Evolutionary conservation across 495 filamentous ascomycete genomes (phyloP).

Genomic region (Lophiostoma macrostomum): DNA sequence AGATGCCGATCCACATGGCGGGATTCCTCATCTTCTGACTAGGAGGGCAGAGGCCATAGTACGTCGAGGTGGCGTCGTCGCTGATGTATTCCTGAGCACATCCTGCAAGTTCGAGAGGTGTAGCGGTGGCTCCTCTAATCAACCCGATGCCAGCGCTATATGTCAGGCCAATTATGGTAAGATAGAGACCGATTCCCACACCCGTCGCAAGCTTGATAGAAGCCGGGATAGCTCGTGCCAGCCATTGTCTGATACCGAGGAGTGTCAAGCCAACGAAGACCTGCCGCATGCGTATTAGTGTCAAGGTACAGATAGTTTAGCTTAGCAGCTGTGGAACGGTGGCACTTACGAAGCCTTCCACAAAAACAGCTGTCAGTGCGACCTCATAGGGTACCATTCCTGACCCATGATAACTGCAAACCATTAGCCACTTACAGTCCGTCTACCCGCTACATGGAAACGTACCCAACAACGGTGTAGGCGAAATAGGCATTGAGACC

Average conservation of each 20-base stretch:
- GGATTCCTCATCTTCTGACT: constrained; percentile 68
- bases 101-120: constrained; percentile 68
- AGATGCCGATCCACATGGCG: constrained; percentile 75
- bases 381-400: constrained; percentile 61
- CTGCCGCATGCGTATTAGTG: too few species aligned
- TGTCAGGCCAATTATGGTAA: constrained; percentile 75
- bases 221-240: constrained; percentile 65
- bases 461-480: constrained; percentile 75
- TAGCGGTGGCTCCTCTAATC: constrained; percentile 55
- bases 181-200: constrained; percentile 75
- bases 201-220: constrained; percentile 83
- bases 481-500: constrained; percentile 82
- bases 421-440: too few species aligned
- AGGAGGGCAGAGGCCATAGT: constrained; percentile 54
- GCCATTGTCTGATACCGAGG: constrained; percentile 76
- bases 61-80: too few species aligned
- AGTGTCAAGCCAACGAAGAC: constrained; percentile 49
- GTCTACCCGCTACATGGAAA: constrained; percentile 51
- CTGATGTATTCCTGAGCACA: constrained; percentile 47
- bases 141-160: constrained; percentile 77
- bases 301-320: too few species aligned
- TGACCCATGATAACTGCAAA: too few species aligned
- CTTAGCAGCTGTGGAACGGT: too few species aligned
- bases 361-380: constrained; percentile 49
- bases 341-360: constrained; percentile 27